A percentile compares a stretch with the other conserved stretches of the same genome.
phyloP scores from a whole-genome alignment of 257 asterid genomes.

The Solanum piurae region DNA sequence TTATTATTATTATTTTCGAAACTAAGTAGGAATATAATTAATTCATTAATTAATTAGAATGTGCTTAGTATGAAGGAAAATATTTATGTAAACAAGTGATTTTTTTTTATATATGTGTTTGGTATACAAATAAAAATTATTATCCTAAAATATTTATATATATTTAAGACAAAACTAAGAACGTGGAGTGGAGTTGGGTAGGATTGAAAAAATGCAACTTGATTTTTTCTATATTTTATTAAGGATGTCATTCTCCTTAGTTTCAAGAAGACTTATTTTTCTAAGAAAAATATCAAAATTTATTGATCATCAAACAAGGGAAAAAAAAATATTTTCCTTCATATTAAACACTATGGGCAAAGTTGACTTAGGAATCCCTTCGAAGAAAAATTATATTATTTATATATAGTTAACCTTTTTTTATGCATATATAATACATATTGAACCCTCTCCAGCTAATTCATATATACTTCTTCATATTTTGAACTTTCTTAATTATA shows the following conservation, averaged over 20 bases:
- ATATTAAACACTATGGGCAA: no score
- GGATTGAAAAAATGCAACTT: not conserved
- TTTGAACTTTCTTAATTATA: not conserved
- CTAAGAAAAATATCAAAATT: not conserved
- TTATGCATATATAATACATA: no score
- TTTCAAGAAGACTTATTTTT: not conserved
- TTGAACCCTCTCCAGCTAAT: not conserved
- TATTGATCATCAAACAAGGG: no score
- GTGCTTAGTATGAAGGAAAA: not conserved
- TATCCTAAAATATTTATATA: no score
- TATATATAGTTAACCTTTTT: rapidly evolving
- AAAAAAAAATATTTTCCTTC: no score
- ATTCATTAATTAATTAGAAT: no score
- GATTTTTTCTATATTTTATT: no score
- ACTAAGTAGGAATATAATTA: not conserved
- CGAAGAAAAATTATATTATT: rapidly evolving
- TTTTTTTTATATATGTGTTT: no score
- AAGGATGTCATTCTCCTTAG: not conserved
- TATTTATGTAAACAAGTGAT: no score
- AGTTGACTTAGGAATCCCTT: no score
- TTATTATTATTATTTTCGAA: no score
- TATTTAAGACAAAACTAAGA: not conserved
- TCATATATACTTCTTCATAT: no score
- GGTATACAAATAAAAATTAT: not conserved
- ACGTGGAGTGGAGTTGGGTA: not conserved